A percentile compares a stretch with the other conserved stretches of the same genome.
These are phyloP conservation scores for Diaporthe helianthi DNA, from an alignment of 2,329 filamentous ascomycete genomes.

Conservation along the genomic window DNA sequence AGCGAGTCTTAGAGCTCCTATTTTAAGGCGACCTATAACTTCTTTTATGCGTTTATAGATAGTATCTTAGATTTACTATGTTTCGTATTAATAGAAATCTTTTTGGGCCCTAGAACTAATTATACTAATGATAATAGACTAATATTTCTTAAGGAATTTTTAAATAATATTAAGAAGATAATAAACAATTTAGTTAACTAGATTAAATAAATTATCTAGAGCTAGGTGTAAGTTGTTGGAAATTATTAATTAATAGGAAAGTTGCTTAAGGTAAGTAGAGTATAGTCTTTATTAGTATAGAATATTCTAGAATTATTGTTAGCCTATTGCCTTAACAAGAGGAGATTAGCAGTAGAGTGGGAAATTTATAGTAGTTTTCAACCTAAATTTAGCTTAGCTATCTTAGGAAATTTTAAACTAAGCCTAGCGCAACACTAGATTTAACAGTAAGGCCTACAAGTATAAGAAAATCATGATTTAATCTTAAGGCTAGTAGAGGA, in stretches of 20 bases:
- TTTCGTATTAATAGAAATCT: no score
- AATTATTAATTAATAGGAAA: no score
- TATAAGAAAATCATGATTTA: not conserved
- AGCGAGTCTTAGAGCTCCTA: not conserved
- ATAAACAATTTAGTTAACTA: not conserved
- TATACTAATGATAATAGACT: not conserved
- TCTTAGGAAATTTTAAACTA: not conserved
- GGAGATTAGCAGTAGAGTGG: accelerated
- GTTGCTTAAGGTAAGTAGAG: not conserved
- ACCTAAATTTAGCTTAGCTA: no score
- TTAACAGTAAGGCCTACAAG: not conserved
- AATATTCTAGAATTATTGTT: not conserved
- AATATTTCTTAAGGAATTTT: not conserved
- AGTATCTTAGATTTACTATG: no score
- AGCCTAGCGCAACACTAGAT: not conserved
- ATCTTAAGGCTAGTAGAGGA: not conserved
- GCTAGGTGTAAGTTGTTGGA: accelerated
- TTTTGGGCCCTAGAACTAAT: no score
- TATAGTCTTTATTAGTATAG: not conserved
- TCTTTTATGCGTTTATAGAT: not conserved
- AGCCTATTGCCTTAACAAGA: not conserved
- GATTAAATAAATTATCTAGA: not conserved
- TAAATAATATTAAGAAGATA: not conserved
- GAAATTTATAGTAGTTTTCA: not conserved
- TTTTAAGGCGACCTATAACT: not conserved